Evolutionary conservation across 2,329 filamentous ascomycete species (phyloP).

Genomic region (Rhinocladiella mackenziei): DNA sequence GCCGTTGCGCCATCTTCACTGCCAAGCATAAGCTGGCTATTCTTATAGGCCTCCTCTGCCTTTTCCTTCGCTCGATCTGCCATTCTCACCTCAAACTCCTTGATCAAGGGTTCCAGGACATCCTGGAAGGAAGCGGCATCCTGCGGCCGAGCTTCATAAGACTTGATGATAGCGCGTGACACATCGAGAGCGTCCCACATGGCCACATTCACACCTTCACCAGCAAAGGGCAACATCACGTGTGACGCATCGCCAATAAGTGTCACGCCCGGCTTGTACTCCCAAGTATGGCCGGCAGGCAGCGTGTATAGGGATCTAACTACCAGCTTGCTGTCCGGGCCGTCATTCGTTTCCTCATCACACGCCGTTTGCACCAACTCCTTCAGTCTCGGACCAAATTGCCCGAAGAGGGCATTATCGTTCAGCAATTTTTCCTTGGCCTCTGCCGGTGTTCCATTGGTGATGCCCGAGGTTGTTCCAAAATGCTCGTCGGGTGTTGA

Average conservation of each 20-base stretch:
- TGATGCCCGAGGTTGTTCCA: conserved; percentile 10
- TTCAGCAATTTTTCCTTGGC: conserved; percentile 16
- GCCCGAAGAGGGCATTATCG: conserved; percentile 14
- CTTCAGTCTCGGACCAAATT: conserved; percentile 23
- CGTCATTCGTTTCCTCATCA: conserved; percentile 24
- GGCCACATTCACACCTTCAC: conserved; percentile 33
- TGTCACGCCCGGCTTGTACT: conserved; percentile 26
- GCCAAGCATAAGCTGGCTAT: conserved; percentile 25
- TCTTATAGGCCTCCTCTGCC: conserved; percentile 26
- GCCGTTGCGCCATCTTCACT: conserved; percentile 25
- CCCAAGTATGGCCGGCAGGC: conserved; percentile 25
- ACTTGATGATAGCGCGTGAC: conserved; percentile 23
- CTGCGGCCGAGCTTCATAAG: conserved; percentile 3
- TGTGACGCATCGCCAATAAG: conserved; percentile 34
- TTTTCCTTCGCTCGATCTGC: conserved; percentile 24
- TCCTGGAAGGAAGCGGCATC: conserved; percentile 8
- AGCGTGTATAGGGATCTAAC: conserved; percentile 28
- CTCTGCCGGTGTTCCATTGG: conserved; percentile 1
- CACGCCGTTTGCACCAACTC: conserved; percentile 28
- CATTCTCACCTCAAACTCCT: conserved; percentile 27
- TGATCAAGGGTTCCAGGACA: conserved; percentile 21
- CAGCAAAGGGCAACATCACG: conserved; percentile 32
- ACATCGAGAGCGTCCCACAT: conserved; percentile 31
- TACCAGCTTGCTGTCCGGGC: conserved; percentile 6
- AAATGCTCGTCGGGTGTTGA: conserved; percentile 27